Percentiles rank a stretch among this genome's conserved stretches.
These are phyloP conservation scores for Clavariopsis aquatica DNA, from an alignment of 495 filamentous ascomycete genomes.

Conservation along the genomic window DNA sequence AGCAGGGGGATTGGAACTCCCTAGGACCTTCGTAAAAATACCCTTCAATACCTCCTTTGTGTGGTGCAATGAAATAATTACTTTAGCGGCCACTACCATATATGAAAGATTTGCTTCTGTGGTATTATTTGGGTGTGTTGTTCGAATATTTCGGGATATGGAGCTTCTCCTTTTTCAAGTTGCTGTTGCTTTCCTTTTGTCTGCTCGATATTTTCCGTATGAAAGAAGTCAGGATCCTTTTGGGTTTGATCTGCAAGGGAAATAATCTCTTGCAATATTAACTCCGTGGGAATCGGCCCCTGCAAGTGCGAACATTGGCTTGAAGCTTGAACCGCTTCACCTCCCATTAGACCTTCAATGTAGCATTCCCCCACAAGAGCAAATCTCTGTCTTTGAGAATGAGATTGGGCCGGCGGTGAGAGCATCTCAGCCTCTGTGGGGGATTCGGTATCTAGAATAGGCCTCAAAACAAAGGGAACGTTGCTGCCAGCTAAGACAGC, in stretches of 20 bases:
- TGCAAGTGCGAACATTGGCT: background rate
- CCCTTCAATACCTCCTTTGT: too few species aligned
- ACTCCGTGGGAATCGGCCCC: background rate
- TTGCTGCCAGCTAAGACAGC: slow-evolving; percentile 1
- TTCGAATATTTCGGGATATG: background rate
- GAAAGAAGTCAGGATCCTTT: background rate
- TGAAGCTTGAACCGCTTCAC: background rate
- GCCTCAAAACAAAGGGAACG: slow-evolving; percentile 7
- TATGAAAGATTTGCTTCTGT: background rate
- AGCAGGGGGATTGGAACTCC: too few species aligned
- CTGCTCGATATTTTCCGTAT: background rate
- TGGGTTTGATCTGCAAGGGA: background rate
- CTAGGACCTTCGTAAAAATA: too few species aligned
- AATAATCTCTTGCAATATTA: background rate
- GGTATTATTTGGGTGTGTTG: background rate
- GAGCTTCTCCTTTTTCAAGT: background rate
- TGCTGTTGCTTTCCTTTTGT: background rate
- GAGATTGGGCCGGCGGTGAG: too few species aligned
- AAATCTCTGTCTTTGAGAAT: background rate
- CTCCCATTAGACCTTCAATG: background rate
- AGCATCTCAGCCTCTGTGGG: background rate
- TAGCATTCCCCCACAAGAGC: slow-evolving; percentile 12
- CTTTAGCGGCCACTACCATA: too few species aligned
- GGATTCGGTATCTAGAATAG: background rate
- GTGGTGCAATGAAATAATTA: too few species aligned